Base-by-base conservation (phyloP, 192 early-diverging fungal species). In the Entomortierella chlamydospora region DNA sequence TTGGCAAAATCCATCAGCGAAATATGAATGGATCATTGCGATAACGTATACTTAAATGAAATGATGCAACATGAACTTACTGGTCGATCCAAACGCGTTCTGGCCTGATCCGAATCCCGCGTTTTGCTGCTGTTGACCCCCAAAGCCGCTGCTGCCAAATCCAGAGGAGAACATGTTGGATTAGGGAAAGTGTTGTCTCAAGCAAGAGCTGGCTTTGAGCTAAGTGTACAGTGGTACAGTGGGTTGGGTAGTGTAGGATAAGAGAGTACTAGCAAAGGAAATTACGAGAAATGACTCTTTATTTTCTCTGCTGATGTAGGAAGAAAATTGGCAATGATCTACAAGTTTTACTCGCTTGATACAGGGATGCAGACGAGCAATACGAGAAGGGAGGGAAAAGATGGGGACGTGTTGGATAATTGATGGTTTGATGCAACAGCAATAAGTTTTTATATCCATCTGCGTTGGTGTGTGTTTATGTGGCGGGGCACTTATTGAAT, bases 121-220 rank as follows among this genome's bases (percentile, higher is more conserved):
- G 56, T 57, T 72, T 64, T 81, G 68, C 23, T 81, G 80, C 26
- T 82, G 80, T 57, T 81, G 70, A 20, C 61, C 70, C 1, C 79
- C 80, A 66, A 82, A 82, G 66, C 80, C 80, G 51, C 66, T 47
- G 37, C 52, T 43, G 54, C 63, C 62, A 54, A 70, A 73, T 33
- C 67, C 63, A 49, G 64, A 34, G n/a, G n/a, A n/a, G 33, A 68
- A 81, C 69, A 73, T 81, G 57, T 47, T 56, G 41, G 37, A 57
- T 66, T 26, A 23, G 34, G 18, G 23, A 31, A 43, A 22, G 45
- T 33, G 39, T 42, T 47, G 34, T 37, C 10, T 37, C 34, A 7
- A 10, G 34, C 34, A 37, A 37, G 34, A 37, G 10, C 34, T 7
- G 10, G 34, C 34, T 37, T 37, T 10, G 34, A 37, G 34, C 34